A percentile compares a stretch with the other conserved stretches of the same genome.
Evolutionary conservation across 495 filamentous ascomycete genomes (phyloP).

Genomic region (Neurospora tetrasperma): DNA sequence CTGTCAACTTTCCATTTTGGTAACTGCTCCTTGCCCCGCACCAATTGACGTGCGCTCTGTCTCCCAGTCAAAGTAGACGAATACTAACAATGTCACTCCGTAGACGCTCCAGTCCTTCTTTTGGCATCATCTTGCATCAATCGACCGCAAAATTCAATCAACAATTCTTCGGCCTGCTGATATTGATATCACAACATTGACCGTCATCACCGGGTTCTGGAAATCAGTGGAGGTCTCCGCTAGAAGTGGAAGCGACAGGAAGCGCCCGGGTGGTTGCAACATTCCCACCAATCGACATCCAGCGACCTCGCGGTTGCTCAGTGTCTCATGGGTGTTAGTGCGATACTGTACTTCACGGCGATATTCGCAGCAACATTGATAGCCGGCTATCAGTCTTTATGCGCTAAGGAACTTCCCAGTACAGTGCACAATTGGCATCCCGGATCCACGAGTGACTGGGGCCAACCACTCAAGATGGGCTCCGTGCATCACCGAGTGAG

Average conservation of each 20-base stretch:
- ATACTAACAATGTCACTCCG: not conserved
- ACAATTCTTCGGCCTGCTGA: too few relatives aligned
- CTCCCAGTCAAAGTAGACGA: not conserved
- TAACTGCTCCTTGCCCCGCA: not conserved
- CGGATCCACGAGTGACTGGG: not conserved
- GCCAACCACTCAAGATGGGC: not conserved
- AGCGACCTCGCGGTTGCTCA: not conserved
- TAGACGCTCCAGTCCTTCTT: not conserved
- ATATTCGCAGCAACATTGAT: not conserved
- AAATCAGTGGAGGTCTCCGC: not conserved
- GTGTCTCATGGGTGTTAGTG: not conserved
- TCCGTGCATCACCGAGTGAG: slow-evolving; percentile 1
- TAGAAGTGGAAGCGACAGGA: not conserved
- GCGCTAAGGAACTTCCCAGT: not conserved
- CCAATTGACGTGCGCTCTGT: not conserved
- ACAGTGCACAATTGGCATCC: not conserved
- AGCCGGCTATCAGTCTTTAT: not conserved
- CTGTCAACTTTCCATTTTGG: not conserved
- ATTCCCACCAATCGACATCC: not conserved
- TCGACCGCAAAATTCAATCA: too few relatives aligned
- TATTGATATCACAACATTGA: too few relatives aligned
- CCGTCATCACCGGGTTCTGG: not conserved
- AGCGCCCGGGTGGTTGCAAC: not conserved
- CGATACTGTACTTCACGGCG: not conserved
- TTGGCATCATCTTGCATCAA: not conserved